Conservation (phyloP, 306 rosid species). For the Fragaria ananassa region DNA sequence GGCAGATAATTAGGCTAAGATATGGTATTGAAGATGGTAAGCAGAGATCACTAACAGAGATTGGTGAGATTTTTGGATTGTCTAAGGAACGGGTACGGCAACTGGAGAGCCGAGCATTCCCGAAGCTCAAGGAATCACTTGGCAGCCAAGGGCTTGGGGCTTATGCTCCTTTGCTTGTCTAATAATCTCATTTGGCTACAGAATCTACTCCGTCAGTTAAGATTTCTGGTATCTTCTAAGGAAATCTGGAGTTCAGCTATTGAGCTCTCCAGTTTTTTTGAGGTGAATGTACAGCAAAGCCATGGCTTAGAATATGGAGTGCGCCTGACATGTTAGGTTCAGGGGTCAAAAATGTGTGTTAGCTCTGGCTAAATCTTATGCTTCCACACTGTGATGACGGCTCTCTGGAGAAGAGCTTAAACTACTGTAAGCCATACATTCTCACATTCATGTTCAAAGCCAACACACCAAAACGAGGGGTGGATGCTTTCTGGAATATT, state of each 20-base stretch:
- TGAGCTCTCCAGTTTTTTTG: slow-evolving; percentile 9
- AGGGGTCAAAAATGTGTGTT: not conserved
- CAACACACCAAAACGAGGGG: not conserved
- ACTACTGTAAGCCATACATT: slow-evolving; percentile 10
- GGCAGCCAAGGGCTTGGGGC: slow-evolving; percentile 63
- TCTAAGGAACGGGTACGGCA: slow-evolving; percentile 79
- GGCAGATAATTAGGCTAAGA: slow-evolving; percentile 67
- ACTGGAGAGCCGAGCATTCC: slow-evolving; percentile 53
- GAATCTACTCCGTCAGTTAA: slow-evolving; percentile 16
- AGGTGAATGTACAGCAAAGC: slow-evolving; percentile 26
- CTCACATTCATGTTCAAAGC: not conserved
- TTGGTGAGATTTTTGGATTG: slow-evolving; percentile 61
- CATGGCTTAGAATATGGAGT: slow-evolving; percentile 5
- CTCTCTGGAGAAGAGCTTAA: slow-evolving; percentile 5
- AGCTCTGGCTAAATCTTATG: not conserved
- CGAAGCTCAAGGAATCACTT: slow-evolving; percentile 66
- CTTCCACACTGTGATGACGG: slow-evolving; percentile 8
- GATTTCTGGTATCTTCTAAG: slow-evolving; percentile 21
- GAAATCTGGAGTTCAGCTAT: slow-evolving; percentile 20
- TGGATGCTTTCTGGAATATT: not conserved
- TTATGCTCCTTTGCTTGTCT: slow-evolving; percentile 57
- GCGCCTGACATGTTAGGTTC: not conserved
- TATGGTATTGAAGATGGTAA: slow-evolving; percentile 73
- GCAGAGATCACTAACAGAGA: slow-evolving; percentile 53
- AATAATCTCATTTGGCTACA: slow-evolving; percentile 22